These are phyloP conservation scores for Ganoderma multipileum DNA, from an alignment of 1,284 basidiomycete genomes.

Conservation along the genomic window DNA sequence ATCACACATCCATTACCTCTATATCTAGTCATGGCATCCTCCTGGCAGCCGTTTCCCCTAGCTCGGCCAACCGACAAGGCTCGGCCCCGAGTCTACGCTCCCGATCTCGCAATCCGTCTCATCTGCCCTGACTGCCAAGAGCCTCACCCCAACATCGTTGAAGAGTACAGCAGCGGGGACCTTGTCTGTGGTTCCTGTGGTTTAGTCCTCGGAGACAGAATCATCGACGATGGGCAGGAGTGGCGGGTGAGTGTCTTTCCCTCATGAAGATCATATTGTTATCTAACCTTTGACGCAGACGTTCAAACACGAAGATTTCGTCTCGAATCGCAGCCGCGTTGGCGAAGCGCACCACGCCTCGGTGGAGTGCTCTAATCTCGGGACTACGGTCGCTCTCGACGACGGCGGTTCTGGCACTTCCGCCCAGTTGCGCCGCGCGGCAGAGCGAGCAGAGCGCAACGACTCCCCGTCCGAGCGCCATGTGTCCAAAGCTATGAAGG, in stretches of 20 bases:
- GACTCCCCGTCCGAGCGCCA: not conserved
- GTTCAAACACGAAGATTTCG: not conserved
- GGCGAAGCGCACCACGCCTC: not conserved
- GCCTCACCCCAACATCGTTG: not conserved
- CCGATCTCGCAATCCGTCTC: conserved; percentile 11
- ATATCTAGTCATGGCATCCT: not conserved
- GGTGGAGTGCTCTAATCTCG: not conserved
- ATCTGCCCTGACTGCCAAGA: conserved; percentile 7
- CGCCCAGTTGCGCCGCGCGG: not conserved
- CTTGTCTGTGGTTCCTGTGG: conserved; percentile 8
- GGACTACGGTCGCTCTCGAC: not conserved
- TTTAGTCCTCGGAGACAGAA: not conserved
- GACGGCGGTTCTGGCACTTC: not conserved
- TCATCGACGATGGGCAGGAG: not conserved
- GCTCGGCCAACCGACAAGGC: not conserved
- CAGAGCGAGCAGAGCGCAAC: not conserved
- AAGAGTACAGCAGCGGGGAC: conserved; percentile 2
- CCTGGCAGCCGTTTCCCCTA: conserved; percentile 5
- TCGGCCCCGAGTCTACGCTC: not conserved
- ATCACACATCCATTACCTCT: not conserved
- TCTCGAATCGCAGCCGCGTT: not conserved
- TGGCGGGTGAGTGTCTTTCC: conserved; percentile 6
- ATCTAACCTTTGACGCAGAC: not conserved
- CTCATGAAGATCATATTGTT: no score
- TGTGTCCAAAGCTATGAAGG: not conserved